Conservation (phyloP, 2,329 filamentous ascomycete genomes). For the Chaetomiaceae sp. region DNA sequence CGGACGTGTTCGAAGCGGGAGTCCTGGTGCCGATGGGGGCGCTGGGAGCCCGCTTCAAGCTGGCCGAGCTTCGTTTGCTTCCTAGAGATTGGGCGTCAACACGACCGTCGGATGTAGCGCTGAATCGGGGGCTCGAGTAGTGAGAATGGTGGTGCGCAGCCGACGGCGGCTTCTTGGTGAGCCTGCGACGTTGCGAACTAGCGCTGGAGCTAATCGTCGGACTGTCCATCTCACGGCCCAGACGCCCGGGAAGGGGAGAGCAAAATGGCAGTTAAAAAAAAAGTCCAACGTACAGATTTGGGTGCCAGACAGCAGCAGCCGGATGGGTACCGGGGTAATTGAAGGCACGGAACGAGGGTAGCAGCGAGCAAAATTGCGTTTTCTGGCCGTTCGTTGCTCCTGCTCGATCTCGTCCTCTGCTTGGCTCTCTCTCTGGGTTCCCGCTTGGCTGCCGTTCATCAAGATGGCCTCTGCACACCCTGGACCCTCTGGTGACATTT, state of each 20-base stretch:
- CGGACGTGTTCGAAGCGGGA: constrained; percentile 45
- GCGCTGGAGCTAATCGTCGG: constrained; percentile 31
- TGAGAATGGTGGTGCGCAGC: constrained; percentile 42
- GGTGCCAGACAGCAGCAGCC: constrained; percentile 19
- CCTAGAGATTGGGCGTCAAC: constrained; percentile 54
- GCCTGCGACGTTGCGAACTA: constrained; percentile 53
- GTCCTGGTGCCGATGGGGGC: constrained; percentile 48
- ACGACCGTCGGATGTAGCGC: constrained; percentile 47
- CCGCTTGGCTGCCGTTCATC: constrained; percentile 8
- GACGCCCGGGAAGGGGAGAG: constrained; percentile 5
- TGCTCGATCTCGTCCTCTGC: constrained; percentile 25
- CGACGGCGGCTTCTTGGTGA: constrained; percentile 58
- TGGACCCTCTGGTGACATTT: constrained; percentile 8
- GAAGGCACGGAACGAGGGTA: constrained; percentile 24
- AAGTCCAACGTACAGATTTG: constrained; percentile 21
- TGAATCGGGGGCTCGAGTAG: constrained; percentile 29
- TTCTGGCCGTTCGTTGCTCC: constrained; percentile 23
- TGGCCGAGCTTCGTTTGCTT: constrained; percentile 61
- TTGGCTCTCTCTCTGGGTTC: constrained; percentile 16
- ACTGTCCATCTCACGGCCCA: constrained; percentile 26
- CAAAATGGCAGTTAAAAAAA: constrained; percentile 7
- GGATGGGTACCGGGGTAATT: constrained; percentile 22
- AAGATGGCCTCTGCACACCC: constrained; percentile 15
- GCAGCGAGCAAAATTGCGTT: constrained; percentile 27
- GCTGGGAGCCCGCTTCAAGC: constrained; percentile 57